Conservation (phyloP, 2,329 filamentous ascomycete genomes). For the Blumeria hordei region DNA sequence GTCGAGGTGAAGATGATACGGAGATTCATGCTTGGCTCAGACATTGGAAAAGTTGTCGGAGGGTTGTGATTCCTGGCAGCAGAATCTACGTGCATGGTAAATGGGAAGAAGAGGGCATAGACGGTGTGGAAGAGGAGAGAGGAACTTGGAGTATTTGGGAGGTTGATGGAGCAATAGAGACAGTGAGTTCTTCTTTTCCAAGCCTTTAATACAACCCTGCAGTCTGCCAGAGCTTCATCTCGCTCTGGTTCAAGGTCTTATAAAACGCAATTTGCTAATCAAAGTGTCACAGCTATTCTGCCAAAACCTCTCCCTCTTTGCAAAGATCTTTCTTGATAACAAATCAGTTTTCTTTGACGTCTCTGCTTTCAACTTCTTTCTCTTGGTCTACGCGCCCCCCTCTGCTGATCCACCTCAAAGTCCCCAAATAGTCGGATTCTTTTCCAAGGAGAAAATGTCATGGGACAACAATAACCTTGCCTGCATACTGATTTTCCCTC, state of each 20-base stretch:
- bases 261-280: background rate
- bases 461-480: conserved; percentile 98
- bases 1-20: conserved; percentile 22
- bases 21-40: conserved; percentile 28
- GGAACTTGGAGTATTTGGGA: conserved; percentile 75
- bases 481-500: conserved; percentile 87
- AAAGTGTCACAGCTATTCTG: conserved; percentile 41
- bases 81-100: conserved; percentile 47
- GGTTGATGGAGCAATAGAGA: conserved; percentile 70
- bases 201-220: no score
- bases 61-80: conserved; percentile 32
- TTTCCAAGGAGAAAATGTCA: conserved; percentile 94
- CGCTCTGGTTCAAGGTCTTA: background rate
- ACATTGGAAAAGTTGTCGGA: conserved; percentile 32
- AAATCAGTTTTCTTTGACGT: conserved; percentile 98
- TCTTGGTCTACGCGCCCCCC: conserved; percentile 54
- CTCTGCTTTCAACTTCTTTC: conserved; percentile 78
- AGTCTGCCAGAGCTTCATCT: background rate
- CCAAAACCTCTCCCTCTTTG: conserved; percentile 87
- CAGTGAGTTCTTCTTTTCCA: conserved; percentile 21
- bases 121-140: conserved; percentile 22
- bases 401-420: conserved; percentile 19
- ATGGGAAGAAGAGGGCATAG: conserved; percentile 11
- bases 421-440: conserved; percentile 67
- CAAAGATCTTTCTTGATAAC: conserved; percentile 91